Conservation (phyloP, 257 asterid genomes). For the Nicotiana attenuata region DNA sequence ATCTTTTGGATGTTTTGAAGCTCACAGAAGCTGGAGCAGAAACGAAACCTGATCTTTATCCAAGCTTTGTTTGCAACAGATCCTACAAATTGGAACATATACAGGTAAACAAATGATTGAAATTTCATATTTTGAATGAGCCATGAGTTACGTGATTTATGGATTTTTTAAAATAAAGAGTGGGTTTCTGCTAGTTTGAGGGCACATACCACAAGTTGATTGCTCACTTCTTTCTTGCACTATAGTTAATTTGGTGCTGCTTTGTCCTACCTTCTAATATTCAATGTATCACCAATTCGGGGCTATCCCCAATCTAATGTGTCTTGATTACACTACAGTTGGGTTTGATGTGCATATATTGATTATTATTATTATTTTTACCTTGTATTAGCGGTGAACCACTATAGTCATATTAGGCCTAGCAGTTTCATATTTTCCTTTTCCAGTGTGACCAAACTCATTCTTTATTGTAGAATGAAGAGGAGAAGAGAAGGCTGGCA, state of each 20-base stretch:
- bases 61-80: conserved; percentile 75
- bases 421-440: not conserved
- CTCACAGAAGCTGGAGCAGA: conserved; percentile 34
- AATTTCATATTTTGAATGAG: not conserved
- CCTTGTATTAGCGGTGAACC: not conserved
- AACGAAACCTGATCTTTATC: conserved; percentile 39
- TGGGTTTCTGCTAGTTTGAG: not conserved
- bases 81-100: conserved; percentile 30
- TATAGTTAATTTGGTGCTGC: not conserved
- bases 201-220: not conserved
- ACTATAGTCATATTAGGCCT: not conserved
- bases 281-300: not conserved
- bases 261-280: not conserved
- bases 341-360: not conserved
- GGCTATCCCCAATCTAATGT: not conserved
- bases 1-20: conserved; percentile 54
- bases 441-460: not conserved
- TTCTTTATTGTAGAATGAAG: conserved; percentile 43
- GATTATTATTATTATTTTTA: not conserved
- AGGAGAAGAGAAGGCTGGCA: conserved; percentile 42
- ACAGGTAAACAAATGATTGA: conserved; percentile 38
- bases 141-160: not conserved
- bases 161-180: not conserved
- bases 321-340: not conserved
- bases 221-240: not conserved